phyloP scores from a whole-genome alignment of 2,329 filamentous ascomycete genomes.

The Leptosphaerulina australis region DNA sequence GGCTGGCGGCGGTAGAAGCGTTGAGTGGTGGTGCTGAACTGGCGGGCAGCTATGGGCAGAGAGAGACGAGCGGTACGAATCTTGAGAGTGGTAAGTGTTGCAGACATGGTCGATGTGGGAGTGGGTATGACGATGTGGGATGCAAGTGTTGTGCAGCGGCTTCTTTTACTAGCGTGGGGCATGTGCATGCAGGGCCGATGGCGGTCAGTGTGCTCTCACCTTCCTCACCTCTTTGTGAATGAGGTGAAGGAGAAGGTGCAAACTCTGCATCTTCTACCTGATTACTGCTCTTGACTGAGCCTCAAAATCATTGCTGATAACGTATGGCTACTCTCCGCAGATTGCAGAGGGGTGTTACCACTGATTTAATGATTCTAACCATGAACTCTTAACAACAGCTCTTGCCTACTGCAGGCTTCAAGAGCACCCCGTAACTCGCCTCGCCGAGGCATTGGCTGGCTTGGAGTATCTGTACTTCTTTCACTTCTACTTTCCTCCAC shows the following conservation, averaged over 20 bases:
- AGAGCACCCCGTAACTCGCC: background rate
- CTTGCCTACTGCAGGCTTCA: background rate
- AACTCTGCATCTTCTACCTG: constrained; percentile 7
- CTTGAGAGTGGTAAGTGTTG: constrained; percentile 27
- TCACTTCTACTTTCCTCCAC: background rate
- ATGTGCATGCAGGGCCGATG: constrained; percentile 11
- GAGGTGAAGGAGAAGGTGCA: constrained; percentile 2
- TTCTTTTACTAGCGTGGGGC: constrained; percentile 32
- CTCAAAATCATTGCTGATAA: constrained; percentile 3
- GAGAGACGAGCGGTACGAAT: constrained; percentile 20
- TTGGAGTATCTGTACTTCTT: background rate
- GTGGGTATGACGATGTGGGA: constrained; percentile 35
- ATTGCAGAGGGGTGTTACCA: background rate
- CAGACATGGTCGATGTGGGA: constrained; percentile 39
- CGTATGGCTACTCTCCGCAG: background rate
- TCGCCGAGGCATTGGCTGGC: background rate
- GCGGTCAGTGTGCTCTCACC: background rate
- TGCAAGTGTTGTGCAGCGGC: constrained; percentile 31
- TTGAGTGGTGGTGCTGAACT: constrained; percentile 32
- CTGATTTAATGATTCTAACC: background rate
- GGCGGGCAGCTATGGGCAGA: constrained; percentile 24
- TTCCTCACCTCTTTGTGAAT: constrained; percentile 4
- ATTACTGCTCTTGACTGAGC: background rate
- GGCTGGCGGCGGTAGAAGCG: constrained; percentile 42
- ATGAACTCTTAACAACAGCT: background rate